Conservation (phyloP, 1,284 basidiomycete genomes). For the Agaricales sp. region DNA sequence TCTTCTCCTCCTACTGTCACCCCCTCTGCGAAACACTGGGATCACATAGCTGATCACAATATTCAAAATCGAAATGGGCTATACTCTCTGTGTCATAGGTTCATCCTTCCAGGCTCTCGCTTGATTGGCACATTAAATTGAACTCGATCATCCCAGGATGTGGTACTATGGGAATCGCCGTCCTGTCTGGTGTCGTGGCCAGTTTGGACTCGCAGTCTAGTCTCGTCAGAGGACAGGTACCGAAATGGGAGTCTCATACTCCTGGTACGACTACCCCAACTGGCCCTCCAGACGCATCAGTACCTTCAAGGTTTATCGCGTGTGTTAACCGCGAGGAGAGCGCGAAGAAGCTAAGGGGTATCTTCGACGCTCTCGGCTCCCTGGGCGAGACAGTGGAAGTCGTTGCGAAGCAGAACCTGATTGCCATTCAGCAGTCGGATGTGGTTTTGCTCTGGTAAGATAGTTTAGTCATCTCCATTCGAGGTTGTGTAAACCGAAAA, state of each 20-base stretch:
- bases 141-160: too few relatives aligned
- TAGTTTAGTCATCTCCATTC: constrained; percentile 1
- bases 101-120: constrained; percentile 6
- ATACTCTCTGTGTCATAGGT: constrained; percentile 55
- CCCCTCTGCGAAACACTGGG: not conserved
- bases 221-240: constrained; percentile 11
- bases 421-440: constrained; percentile 66
- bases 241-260: constrained; percentile 77
- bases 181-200: constrained; percentile 84
- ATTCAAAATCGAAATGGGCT: constrained; percentile 32
- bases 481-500: constrained; percentile 1
- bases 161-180: constrained; percentile 97
- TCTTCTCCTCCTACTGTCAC: not conserved
- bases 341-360: constrained; percentile 56
- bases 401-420: constrained; percentile 59
- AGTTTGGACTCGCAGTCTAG: constrained; percentile 46
- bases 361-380: constrained; percentile 50
- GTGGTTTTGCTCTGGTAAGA: constrained; percentile 83
- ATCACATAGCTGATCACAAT: too few relatives aligned
- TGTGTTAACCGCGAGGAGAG: constrained; percentile 81
- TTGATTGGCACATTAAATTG: too few relatives aligned
- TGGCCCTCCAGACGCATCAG: constrained; percentile 46
- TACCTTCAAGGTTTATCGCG: constrained; percentile 81
- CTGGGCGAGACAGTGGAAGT: constrained; percentile 63
- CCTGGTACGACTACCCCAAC: constrained; percentile 76